Percentiles rank a stretch among this genome's conserved stretches.
phyloP scores from a whole-genome alignment of 2,329 filamentous ascomycete species.

The Penicillium capsulatum region DNA sequence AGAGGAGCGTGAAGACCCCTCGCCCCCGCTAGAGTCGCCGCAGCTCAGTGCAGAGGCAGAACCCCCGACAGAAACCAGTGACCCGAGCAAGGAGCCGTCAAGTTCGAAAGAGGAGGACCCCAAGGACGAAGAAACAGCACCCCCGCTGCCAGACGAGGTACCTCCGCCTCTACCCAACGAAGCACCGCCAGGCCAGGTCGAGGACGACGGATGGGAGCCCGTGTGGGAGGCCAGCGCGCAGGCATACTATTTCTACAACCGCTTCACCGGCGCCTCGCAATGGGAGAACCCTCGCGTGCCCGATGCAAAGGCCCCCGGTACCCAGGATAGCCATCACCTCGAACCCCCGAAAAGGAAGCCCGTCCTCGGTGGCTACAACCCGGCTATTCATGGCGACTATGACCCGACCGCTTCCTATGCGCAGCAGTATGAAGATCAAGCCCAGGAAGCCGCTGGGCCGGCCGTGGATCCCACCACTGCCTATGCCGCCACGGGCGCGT shows the following conservation, averaged over 20 bases:
- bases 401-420: constrained; percentile 96
- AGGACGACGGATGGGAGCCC: constrained; percentile 72
- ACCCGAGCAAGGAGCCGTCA: too few relatives aligned
- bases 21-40: constrained; percentile 82
- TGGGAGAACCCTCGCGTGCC: constrained; percentile 83
- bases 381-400: constrained; percentile 92
- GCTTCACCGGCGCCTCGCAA: constrained; percentile 68
- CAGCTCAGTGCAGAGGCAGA: constrained; percentile 41
- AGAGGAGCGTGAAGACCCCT: constrained; percentile 82
- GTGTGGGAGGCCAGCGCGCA: constrained; percentile 67
- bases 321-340: constrained; percentile 30
- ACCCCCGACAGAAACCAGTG: constrained; percentile 16
- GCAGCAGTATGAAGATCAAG: constrained; percentile 47
- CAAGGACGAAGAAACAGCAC: constrained; percentile 24
- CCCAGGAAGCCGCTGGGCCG: constrained; percentile 16
- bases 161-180: constrained; percentile 53
- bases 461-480: constrained; percentile 44
- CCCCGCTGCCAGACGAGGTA: constrained; percentile 42
- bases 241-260: constrained; percentile 81
- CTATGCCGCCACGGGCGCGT: constrained; percentile 68
- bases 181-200: constrained; percentile 42
- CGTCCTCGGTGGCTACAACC: constrained; percentile 76
- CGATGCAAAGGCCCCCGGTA: constrained; percentile 34
- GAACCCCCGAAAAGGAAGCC: constrained; percentile 38
- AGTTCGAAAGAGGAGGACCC: constrained; percentile 12